Evolutionary conservation across 2,329 filamentous ascomycete species (phyloP), one percentile per base, ranked within the genome.

Genomic region (Talaromyces amestolkiae): DNA sequence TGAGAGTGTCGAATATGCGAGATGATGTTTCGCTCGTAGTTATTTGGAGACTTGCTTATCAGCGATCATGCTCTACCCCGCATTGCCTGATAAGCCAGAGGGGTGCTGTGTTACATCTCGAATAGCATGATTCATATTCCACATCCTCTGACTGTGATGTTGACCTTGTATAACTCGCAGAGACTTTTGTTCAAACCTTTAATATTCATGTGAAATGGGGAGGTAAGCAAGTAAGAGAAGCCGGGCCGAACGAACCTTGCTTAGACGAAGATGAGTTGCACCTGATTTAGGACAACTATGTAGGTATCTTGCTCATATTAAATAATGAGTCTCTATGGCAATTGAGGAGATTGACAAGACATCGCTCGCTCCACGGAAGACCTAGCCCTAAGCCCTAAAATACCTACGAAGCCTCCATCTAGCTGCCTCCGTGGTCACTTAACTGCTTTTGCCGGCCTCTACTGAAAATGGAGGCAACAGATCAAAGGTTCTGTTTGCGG

Each of bases 321-420:
- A 31, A 31, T 5, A 31, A 31, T 31, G 27, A 31, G 27, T 4
- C 27, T 31, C 27, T 31, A 31, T 31, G 27, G 27, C 6, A 37
- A n/a, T 33, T 2, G 3, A 33, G 17, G 13, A 11, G 27, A 53
- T n/a, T 4, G 2, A 54, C 3, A 19, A 35, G 31, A 37, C 37
- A 56, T 17, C n/a, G 15, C n/a, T n/a, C 33, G 11, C 8, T 5
- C 13, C 22, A 13, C 8, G 6, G 24, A 43, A 58, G 56, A 37
- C 56, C 56, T 58, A 58, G 33, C 56, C 56, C 56, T 58, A 58
- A 58, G 56, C 39, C 56, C 56, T 58, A 58, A 27, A 41, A 17
- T 6, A 13, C 2, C 43, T 17, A 49, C 22, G 24, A 17, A 27
- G 13, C 24, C 35, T 37, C 9, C 35, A 37, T 37, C 13, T 7